These are phyloP conservation scores for Daldinia decipiens DNA, from an alignment of 495 filamentous ascomycete genomes.

Conservation along the genomic window DNA sequence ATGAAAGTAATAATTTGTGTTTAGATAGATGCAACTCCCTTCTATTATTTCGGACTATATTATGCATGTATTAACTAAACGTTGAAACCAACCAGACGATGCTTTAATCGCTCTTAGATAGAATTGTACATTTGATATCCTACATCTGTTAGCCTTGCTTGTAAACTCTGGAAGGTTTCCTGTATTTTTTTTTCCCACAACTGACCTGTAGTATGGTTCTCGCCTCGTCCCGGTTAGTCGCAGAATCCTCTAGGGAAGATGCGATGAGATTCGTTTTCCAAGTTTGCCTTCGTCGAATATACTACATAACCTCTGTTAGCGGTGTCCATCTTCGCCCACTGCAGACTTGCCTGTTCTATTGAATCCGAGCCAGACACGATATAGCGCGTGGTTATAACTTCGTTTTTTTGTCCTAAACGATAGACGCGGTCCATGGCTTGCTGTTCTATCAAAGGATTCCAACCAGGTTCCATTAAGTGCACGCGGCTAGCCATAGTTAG, in stretches of 20 bases:
- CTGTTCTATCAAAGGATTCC: slow-evolving; percentile 61
- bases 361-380: slow-evolving; percentile 42
- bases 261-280: slow-evolving; percentile 18
- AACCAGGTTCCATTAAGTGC: slow-evolving; percentile 60
- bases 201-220: slow-evolving; percentile 19
- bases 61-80: neutral
- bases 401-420: slow-evolving; percentile 55
- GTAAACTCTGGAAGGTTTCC: neutral
- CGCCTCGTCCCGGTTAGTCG: neutral
- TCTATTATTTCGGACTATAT: neutral
- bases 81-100: neutral
- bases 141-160: neutral
- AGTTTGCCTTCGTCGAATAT: slow-evolving; percentile 16
- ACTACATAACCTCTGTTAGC: slow-evolving; percentile 2
- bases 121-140: neutral
- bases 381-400: slow-evolving; percentile 56
- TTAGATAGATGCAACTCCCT: neutral
- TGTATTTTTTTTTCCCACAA: neutral
- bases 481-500: slow-evolving; percentile 57
- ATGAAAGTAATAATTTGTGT: neutral
- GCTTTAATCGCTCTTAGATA: neutral
- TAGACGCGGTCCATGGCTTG: slow-evolving; percentile 58
- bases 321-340: neutral
- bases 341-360: slow-evolving; percentile 57
- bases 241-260: slow-evolving; percentile 16